phyloP scores from a whole-genome alignment of 768 basidiomycete genomes.

The Tricholoma sp. region DNA sequence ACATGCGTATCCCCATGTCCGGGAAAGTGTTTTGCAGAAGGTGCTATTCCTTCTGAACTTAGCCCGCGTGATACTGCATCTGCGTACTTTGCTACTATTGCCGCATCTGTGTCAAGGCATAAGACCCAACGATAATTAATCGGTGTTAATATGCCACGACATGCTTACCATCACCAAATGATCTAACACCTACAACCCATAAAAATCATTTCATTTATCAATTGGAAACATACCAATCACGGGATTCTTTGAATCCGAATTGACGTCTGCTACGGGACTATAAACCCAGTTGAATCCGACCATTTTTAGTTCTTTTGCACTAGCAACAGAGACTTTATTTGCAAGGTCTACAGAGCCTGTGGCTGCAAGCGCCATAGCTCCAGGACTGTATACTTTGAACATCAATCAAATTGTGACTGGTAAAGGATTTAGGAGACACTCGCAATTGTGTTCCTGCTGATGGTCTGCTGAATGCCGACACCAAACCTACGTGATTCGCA shows the following conservation, averaged over 20 bases:
- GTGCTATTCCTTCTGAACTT: constrained; percentile 44
- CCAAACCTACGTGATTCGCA: constrained; percentile 40
- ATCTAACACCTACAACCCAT: constrained; percentile 49
- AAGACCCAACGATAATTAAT: neutral
- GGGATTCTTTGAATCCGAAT: constrained; percentile 64
- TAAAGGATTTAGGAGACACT: constrained; percentile 18
- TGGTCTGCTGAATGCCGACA: constrained; percentile 60
- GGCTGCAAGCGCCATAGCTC: constrained; percentile 68
- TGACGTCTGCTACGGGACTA: constrained; percentile 69
- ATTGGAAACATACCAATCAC: constrained; percentile 50
- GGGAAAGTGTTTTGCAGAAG: constrained; percentile 68
- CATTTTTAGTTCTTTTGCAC: constrained; percentile 50
- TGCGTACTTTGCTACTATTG: constrained; percentile 44
- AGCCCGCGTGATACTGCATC: constrained; percentile 45
- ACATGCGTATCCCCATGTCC: constrained; percentile 72
- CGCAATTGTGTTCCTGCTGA: constrained; percentile 66
- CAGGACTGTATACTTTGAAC: constrained; percentile 42
- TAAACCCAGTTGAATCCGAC: constrained; percentile 71
- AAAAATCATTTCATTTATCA: neutral
- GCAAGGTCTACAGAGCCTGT: constrained; percentile 42
- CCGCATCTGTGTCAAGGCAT: constrained; percentile 39
- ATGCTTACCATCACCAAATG: constrained; percentile 59
- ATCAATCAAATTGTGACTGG: neutral
- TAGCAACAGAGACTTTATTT: constrained; percentile 39
- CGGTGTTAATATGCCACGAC: neutral